phyloP scores from a whole-genome alignment of 257 asterid species.

The Penstemon barbatus region DNA sequence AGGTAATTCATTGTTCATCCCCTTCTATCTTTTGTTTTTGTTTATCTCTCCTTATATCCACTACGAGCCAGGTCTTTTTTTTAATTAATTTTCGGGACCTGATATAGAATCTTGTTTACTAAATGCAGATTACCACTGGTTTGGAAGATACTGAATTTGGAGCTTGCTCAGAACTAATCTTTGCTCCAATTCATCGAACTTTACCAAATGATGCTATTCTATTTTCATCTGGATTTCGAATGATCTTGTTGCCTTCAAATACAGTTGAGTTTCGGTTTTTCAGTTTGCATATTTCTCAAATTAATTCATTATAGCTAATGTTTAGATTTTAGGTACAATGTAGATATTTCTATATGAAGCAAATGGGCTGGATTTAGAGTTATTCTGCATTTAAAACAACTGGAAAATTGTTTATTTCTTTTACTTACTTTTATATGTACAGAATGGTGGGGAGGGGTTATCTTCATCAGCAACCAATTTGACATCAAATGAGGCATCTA shows the following conservation, averaged over 20 bases:
- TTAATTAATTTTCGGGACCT: neutral
- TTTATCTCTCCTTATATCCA: neutral
- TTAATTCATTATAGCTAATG: conserved; percentile 3
- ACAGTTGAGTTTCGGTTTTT: conserved; percentile 33
- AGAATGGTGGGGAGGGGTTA: conserved; percentile 25
- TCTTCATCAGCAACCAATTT: conserved; percentile 19
- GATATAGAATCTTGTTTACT: conserved; percentile 10
- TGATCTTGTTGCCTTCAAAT: conserved; percentile 35
- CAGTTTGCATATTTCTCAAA: neutral
- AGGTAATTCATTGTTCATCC: conserved; percentile 31
- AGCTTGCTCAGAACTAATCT: conserved; percentile 50
- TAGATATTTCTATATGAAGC: neutral
- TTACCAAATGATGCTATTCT: conserved; percentile 32
- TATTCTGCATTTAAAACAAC: neutral
- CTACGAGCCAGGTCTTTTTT: neutral
- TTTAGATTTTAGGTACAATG: conserved; percentile 5
- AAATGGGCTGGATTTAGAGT: neutral
- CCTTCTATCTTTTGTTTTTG: neutral
- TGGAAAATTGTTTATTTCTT: conserved; percentile 1
- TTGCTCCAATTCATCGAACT: conserved; percentile 40
- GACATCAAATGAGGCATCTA: conserved; percentile 21
- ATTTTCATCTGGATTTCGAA: conserved; percentile 52
- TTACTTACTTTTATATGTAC: conserved; percentile 7
- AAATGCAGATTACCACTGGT: conserved; percentile 47
- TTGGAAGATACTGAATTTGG: conserved; percentile 41